These are phyloP conservation scores for Apophysomyces ossiformis DNA, from an alignment of 371 early-diverging fungal genomes.

Conservation along the genomic window DNA sequence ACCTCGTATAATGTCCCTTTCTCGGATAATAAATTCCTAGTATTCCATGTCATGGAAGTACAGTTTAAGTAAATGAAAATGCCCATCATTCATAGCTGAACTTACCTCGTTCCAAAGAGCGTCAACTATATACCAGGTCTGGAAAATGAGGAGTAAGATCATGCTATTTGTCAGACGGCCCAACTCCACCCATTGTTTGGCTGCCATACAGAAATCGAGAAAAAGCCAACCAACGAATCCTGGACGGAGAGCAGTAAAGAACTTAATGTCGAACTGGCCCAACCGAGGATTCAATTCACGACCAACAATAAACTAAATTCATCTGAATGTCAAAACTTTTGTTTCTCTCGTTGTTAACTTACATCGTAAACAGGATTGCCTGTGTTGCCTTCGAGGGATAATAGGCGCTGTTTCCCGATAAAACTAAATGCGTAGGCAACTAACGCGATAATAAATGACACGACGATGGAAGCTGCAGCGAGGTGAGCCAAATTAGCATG, in stretches of 20 bases:
- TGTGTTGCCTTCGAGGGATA: conserved; percentile 90
- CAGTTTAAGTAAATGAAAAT: too few species aligned
- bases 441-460: conserved; percentile 66
- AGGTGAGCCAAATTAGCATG: conserved; percentile 75
- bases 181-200: conserved; percentile 74
- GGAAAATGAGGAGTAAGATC: conserved; percentile 74
- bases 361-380: conserved; percentile 89
- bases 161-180: conserved; percentile 79
- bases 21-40: conserved; percentile 82
- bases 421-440: conserved; percentile 82
- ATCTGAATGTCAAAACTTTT: neutral
- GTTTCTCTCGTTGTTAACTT: conserved; percentile 17
- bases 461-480: conserved; percentile 66
- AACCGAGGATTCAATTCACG: conserved; percentile 89
- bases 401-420: conserved; percentile 58
- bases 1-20: conserved; percentile 89
- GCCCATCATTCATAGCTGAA: too few species aligned
- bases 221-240: conserved; percentile 86
- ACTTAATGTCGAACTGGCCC: conserved; percentile 87
- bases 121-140: conserved; percentile 86
- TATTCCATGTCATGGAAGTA: too few species aligned
- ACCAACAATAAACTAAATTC: conserved; percentile 73
- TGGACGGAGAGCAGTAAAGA: conserved; percentile 89
- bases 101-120: conserved; percentile 73
- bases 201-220: conserved; percentile 75